These are phyloP conservation scores for Xylariomycetidae sp. DNA, from an alignment of 2,329 filamentous ascomycete genomes.

Conservation along the genomic window DNA sequence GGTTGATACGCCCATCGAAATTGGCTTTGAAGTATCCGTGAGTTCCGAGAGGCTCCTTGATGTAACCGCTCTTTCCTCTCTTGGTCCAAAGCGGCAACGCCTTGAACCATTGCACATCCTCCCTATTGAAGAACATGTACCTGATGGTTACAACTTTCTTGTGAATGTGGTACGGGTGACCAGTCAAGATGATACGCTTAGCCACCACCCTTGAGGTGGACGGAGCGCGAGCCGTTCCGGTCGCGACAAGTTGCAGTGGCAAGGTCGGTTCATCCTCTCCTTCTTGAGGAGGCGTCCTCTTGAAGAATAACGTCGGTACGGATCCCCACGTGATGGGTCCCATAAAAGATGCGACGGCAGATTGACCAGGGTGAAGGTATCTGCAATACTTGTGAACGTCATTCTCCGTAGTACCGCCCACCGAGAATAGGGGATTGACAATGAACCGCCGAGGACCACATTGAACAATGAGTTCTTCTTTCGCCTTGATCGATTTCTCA, in stretches of 20 bases:
- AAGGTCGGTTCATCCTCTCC: conserved; percentile 40
- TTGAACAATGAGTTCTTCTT: conserved; percentile 88
- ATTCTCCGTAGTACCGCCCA: conserved; percentile 85
- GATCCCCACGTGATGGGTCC: conserved; percentile 91
- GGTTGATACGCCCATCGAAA: conserved; percentile 94
- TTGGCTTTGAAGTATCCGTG: conserved; percentile 99
- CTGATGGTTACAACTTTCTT: conserved; percentile 94
- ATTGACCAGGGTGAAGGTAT: conserved; percentile 85
- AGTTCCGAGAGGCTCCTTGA: conserved; percentile 92
- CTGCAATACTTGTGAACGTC: conserved; percentile 96
- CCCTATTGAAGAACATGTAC: conserved; percentile 99
- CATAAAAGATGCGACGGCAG: conserved; percentile 83
- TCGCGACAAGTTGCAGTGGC: conserved; percentile 71
- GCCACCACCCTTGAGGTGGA: conserved; percentile 76
- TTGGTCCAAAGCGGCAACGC: conserved; percentile 92
- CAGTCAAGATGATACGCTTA: conserved; percentile 89
- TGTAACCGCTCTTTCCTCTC: conserved; percentile 78
- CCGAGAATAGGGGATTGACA: conserved; percentile 87
- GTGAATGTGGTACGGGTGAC: conserved; percentile 98
- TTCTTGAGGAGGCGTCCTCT: conserved; percentile 45
- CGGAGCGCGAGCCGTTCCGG: conserved; percentile 80
- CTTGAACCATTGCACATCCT: conserved; percentile 97
- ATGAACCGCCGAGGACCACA: conserved; percentile 83
- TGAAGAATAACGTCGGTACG: conserved; percentile 87
- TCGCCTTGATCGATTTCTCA: conserved; percentile 74